Evolutionary conservation across 257 asterid genomes (phyloP), one percentile per base, ranked within the genome.

Genomic region (Osmanthus fragrans): DNA sequence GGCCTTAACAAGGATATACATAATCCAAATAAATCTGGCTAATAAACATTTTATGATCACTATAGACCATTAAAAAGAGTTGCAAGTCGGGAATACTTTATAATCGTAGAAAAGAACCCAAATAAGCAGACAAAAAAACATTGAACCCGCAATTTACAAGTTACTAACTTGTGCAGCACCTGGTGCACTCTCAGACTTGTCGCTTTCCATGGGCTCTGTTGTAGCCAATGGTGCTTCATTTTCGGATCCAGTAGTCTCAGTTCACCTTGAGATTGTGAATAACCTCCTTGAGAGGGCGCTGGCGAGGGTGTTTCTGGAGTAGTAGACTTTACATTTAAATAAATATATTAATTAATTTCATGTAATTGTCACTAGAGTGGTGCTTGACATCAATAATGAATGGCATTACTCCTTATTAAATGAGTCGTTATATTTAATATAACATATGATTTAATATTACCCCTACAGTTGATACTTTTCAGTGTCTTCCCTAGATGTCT

Each of bases 291-390:
- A 7, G 86, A 18, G 63, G 88, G n/a, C 7, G 77, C 40, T 51
- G 85, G 85, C 47, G 88, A 47, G 19, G 83, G 66, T 36, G 82
- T 19, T 75, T 82, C 88, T 18, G 88, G 82, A 65, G 87, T 66
- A 8, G 86, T 58, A 32, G 88, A 88, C 74, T 82, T 84, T n/a
- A 81, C 78, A 2, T 29, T 2, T 29, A 29, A 29, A 29, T 29
- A 2, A 29, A 29, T 29, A 29, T 29, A 29, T 29, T 29, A 29
- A 0, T 29, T 29, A 29, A 29, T 29, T 29, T 29, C 30, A 29
- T 29, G 30, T 29, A 29, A 29, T 29, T 29, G 30, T 29, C 30
- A 29, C 30, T 29, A 29, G 30, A 29, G 30, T 29, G 30, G 30
- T 2, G 30, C 30, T 29, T 29, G 30, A 29, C 30, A 29, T 29